These are phyloP conservation scores for Diaporthe citriasiana DNA, from an alignment of 2,329 filamentous ascomycete species.

Conservation along the genomic window DNA sequence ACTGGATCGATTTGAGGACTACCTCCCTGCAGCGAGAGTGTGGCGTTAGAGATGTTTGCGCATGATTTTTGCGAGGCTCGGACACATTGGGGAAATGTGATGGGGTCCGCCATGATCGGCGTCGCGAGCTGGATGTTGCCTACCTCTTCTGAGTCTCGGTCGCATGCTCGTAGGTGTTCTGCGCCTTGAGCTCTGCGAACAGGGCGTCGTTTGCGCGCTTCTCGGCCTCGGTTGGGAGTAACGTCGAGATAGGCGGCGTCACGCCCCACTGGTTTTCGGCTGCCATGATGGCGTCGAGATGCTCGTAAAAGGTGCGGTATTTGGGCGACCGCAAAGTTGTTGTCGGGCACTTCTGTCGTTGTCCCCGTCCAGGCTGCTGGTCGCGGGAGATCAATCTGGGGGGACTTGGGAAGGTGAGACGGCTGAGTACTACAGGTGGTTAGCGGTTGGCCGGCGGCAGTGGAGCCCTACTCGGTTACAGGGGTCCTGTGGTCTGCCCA, in stretches of 20 bases:
- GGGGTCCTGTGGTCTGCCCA: not conserved
- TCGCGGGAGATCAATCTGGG: not conserved
- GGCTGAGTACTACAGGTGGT: constrained; percentile 11
- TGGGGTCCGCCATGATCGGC: not conserved
- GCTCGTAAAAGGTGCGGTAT: not conserved
- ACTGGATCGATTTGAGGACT: constrained; percentile 83
- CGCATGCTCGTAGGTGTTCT: constrained; percentile 91
- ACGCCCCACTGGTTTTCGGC: constrained; percentile 69
- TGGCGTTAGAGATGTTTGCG: constrained; percentile 2
- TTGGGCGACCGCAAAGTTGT: constrained; percentile 17
- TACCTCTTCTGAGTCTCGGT: constrained; percentile 88
- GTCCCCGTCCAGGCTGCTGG: constrained; percentile 12
- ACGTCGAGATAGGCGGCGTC: constrained; percentile 85
- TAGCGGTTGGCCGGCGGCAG: constrained; percentile 3
- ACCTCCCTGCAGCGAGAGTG: constrained; percentile 65
- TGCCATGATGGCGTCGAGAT: constrained; percentile 44
- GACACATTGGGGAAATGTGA: not conserved
- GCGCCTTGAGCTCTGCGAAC: constrained; percentile 84
- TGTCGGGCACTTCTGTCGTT: constrained; percentile 11
- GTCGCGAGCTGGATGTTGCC: constrained; percentile 41
- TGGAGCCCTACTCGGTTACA: not conserved
- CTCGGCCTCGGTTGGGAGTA: constrained; percentile 83
- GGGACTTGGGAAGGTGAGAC: constrained; percentile 7
- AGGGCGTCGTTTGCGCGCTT: constrained; percentile 82
- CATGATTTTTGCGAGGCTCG: not conserved